Base-by-base conservation (phyloP, 306 rosid genomes). In the Glycine tomentella region DNA sequence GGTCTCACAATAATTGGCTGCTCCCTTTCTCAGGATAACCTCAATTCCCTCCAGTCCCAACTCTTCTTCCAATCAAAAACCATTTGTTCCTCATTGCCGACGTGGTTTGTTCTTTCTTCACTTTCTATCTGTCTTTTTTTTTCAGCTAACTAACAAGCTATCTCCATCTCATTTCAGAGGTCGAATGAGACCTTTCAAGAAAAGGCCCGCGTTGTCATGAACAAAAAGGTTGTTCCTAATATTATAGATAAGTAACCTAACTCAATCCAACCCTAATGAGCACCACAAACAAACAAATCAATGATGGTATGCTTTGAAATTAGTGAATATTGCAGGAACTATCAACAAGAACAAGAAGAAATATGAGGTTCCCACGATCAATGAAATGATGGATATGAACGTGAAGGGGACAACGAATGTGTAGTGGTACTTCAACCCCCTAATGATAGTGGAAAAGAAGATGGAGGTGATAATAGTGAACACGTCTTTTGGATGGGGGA, bases 401-500 rank as follows among this genome's bases (percentile, higher is more conserved):
- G 78, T 95, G 34, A 95, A 93, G 68, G 99, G 99, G 9, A 20
- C 85, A 0, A 92, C 97, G 2, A 95, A 95, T 55, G 79, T 95
- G 74, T 40, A 93, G 77, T 88, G 99, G 3, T 97, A 91, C 74
- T 92, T 95, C 80, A 87, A 93, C 75, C 99, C 99, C 36, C 70
- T 87, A 0, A 90, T 95, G 97, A 77, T 92, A 11, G 0, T 58
- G 9, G 3, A 59, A 0, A 81, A 80, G 70, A 82, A 85, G 83
- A 36, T 20, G 31, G 31, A 25, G 31, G 40, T 92, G 31, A 82
- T 91, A 45, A 91, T 95, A 33, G 99, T 95, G 36, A 95, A 95
- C 80, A 87, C 90, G 87, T 95, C 99, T 8, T 95, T 97, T 2
- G 99, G 99, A 12, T 95, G 99, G 99, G 99, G 99, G 36, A 88